phyloP scores from a whole-genome alignment of 208 protist genomes.

The Naegleria gruberi region DNA sequence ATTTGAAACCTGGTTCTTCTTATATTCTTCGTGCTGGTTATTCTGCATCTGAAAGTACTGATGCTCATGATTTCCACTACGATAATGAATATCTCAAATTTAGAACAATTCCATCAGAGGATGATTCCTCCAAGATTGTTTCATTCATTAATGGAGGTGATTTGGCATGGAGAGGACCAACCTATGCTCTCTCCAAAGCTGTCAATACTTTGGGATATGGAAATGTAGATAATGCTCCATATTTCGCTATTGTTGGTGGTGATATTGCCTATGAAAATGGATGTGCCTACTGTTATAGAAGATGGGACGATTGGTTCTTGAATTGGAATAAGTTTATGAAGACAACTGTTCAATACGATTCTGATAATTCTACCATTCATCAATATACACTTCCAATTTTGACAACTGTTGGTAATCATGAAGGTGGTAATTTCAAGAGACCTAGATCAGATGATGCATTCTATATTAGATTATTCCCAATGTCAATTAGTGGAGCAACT shows the following conservation, averaged over 20 bases:
- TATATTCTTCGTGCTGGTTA: neutral
- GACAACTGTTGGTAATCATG: neutral
- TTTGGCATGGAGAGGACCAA: neutral
- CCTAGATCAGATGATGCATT: neutral
- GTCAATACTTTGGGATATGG: neutral
- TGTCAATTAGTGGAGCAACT: neutral
- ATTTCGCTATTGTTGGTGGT: neutral
- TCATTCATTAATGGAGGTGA: neutral
- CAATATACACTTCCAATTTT: neutral
- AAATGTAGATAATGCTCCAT: neutral
- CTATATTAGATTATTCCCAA: constrained; percentile 1
- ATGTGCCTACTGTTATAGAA: neutral
- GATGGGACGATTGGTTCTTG: neutral
- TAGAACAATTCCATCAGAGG: neutral
- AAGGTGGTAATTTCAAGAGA: neutral
- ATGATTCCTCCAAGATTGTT: neutral
- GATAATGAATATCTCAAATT: neutral
- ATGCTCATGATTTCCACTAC: too few relatives aligned
- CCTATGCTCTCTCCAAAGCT: neutral
- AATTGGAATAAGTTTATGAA: neutral
- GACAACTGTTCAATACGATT: neutral
- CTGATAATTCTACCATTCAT: neutral
- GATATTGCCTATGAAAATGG: neutral
- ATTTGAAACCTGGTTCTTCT: neutral
- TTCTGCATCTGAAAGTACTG: neutral